These are phyloP conservation scores for Bremia lactucae DNA, from an alignment of 352 stramenopile genomes.

Conservation along the genomic window DNA sequence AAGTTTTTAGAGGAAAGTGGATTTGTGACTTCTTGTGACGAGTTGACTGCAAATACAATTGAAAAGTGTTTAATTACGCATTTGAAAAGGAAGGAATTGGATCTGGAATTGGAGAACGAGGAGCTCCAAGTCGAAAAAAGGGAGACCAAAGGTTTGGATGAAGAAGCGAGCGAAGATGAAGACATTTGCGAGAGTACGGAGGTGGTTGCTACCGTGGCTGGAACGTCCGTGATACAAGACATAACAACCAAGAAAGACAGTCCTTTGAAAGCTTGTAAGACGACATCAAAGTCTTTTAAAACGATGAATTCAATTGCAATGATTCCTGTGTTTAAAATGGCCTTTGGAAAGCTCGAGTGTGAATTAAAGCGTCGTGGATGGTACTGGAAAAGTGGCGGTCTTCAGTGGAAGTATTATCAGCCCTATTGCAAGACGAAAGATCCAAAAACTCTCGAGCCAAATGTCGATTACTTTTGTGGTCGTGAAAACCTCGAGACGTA, in stretches of 20 bases:
- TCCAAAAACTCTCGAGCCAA: constrained; percentile 10
- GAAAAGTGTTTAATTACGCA: too few relatives aligned
- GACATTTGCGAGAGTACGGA: constrained; percentile 6
- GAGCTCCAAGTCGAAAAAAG: too few relatives aligned
- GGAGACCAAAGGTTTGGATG: constrained; percentile 10
- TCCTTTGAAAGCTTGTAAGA: too few relatives aligned
- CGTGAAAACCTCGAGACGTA: constrained; percentile 33
- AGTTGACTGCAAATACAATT: not conserved
- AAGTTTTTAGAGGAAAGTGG: constrained; percentile 44
- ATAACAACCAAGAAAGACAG: constrained; percentile 3
- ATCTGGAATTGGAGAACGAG: constrained; percentile 14
- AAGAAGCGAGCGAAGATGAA: constrained; percentile 5
- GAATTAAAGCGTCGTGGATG: constrained; percentile 47
- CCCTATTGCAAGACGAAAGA: constrained; percentile 31
- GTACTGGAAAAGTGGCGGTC: constrained; percentile 39
- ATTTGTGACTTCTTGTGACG: constrained; percentile 7
- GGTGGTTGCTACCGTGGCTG: too few relatives aligned
- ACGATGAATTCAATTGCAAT: too few relatives aligned
- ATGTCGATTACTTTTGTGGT: constrained; percentile 46
- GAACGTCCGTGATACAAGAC: too few relatives aligned
- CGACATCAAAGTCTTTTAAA: too few relatives aligned
- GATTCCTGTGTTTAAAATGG: constrained; percentile 50
- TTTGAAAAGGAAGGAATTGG: constrained; percentile 1
- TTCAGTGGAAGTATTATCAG: constrained; percentile 48
- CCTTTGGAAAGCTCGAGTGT: constrained; percentile 46